Base-by-base conservation (phyloP, 148 eudicot species). In the Diospyros lotus region DNA sequence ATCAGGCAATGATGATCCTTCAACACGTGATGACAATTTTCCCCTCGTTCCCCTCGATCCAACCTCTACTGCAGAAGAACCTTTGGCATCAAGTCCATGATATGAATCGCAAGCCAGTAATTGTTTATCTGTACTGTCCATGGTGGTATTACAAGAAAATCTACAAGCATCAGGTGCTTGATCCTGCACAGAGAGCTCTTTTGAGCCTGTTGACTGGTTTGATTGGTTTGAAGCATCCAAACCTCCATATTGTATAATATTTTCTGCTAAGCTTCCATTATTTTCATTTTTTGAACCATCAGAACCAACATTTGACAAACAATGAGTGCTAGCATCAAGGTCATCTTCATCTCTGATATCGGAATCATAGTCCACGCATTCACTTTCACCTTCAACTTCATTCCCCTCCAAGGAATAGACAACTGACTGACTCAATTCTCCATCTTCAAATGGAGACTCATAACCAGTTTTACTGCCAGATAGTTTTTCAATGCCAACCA, bases 371-470 rank as follows among this genome's bases (percentile, higher is more conserved):
- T 86, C 87, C 52, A 85, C 86, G 68, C 75, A 87, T 72, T 89
- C 93, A 80, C 74, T 78, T 76, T 89, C 90, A n/a, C 72, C 60
- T 44, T 83, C 86, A 59, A 79, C 69, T 28, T 86, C 88, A 76
- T 82, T 87, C 5, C 81, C 89, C 69, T 84, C 87, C 85, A 82
- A 89, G 28, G 77, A 73, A 73, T 64, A 80, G 38, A 59, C 55
- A 52, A 69, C 51, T 12, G 88, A 76, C 74, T 85, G 90, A 81
- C 91, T 82, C 58, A 91, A 76, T 68, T 91, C 97, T 43, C 91
- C 93, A 83, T 91, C 97, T 78, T 89, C 97, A 54, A 86, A 83
- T 17, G 92, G 86, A 79, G 91, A 89, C 77, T 91, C 96, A 82
- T 80, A 89, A 73, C 85, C 91, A 50, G 75, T 74, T 69, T 83